Base-by-base conservation (phyloP, 2,329 filamentous ascomycete species). In the Aspergillus niger region DNA sequence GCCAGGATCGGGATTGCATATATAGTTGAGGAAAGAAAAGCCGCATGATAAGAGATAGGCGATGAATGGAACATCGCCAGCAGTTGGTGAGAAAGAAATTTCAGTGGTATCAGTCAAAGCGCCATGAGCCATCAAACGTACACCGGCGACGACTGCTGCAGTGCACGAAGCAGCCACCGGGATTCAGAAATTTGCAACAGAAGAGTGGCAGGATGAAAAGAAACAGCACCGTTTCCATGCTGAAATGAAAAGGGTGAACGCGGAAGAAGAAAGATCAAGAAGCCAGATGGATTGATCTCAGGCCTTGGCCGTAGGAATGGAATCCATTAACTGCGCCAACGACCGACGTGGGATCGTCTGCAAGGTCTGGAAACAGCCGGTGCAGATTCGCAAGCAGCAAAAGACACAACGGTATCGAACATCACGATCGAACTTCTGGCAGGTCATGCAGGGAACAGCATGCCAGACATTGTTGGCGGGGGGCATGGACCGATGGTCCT, bases 371-470 rank as follows among this genome's bases (percentile, higher is more conserved):
- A 70, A 69, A 60, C 78, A 80, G 8, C 63, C 62, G 3, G 60
- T 70, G 56, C 78, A 80, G 41, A 80, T 70, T 5, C 78, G 71
- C 64, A 80, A 60, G 55, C 72, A 76, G 55, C 78, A 80, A 56
- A 78, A 80, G 6, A 76, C 72, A 61, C 78, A 80, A 38, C 73
- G 73, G 61, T 75, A 71, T 8, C 76, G 70, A 20, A 73, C 66
- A 60, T 78, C 71, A 2, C 68, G 71, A 56, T 79, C 76, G 11
- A 70, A 68, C 53, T 76, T 75, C 38, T 73, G 72, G 61, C 78
- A 80, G 3, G 76, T 73, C 77, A 79, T 79, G 65, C 78, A 80
- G 8, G 77, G 77, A 36, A 78, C 67, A 5, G 77, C 68, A 63
- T 76, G 74, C 72, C 75, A 75, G 56, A 69, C 63, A 60, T 80